Percentiles rank a stretch among this genome's conserved stretches.
Conservation (phyloP, 305 asterid species). For the Euphrasia arctica region DNA sequence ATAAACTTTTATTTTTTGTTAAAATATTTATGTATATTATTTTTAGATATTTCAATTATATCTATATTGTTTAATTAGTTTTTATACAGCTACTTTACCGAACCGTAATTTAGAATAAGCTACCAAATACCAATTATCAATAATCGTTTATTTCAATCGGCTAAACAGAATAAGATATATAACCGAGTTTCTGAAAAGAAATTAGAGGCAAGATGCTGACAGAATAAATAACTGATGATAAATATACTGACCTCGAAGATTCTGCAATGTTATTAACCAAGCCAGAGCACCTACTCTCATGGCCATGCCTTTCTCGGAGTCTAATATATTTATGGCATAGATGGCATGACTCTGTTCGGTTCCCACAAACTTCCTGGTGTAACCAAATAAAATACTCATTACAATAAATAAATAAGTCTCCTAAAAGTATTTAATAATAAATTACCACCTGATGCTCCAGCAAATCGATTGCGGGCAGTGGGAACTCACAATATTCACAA, state of each 20-base stretch:
- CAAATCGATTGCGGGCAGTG: conserved; percentile 92
- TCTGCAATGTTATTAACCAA: conserved; percentile 52
- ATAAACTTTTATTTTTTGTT: no score
- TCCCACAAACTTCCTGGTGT: conserved; percentile 96
- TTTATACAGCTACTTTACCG: no score
- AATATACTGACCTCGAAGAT: conserved; percentile 63
- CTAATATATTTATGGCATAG: conserved; percentile 80
- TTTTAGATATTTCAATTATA: no score
- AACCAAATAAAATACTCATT: conserved; percentile 25
- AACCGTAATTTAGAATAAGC: background rate
- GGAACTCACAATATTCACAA: conserved; percentile 97
- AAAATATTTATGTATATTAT: no score
- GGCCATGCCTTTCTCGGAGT: conserved; percentile 77
- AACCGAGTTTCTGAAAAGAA: background rate
- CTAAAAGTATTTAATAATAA: background rate
- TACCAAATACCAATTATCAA: background rate
- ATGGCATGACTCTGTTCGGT: conserved; percentile 84
- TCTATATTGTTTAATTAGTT: no score
- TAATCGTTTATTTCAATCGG: background rate
- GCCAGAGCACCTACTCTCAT: conserved; percentile 70
- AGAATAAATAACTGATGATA: background rate
- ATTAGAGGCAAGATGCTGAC: conserved; percentile 17
- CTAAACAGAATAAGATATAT: background rate
- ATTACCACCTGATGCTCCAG: conserved; percentile 84
- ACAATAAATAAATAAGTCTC: conserved; percentile 21